Percentiles rank a stretch among this genome's conserved stretches.
phyloP scores from a whole-genome alignment of 805 yeast genomes.

The Schwanniomyces polymorphus region DNA sequence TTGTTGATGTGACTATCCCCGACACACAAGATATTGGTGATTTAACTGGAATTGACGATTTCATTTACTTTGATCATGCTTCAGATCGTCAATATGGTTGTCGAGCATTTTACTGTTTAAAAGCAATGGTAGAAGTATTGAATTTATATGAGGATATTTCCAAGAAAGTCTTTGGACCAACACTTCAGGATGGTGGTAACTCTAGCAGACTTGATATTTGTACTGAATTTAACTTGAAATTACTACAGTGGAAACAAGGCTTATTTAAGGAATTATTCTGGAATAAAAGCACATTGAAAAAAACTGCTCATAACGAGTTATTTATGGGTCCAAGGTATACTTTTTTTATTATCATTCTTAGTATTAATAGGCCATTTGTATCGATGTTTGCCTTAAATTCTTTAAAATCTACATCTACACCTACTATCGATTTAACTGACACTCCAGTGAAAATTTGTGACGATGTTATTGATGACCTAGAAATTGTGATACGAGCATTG shows the following conservation, averaged over 20 bases:
- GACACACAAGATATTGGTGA: constrained; percentile 10
- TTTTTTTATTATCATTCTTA: constrained; percentile 7
- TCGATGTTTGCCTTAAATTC: not conserved
- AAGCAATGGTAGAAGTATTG: constrained; percentile 6
- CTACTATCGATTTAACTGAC: constrained; percentile 2
- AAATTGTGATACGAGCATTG: constrained; percentile 6
- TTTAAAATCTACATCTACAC: constrained; percentile 4
- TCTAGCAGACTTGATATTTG: constrained; percentile 4
- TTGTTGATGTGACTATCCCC: constrained; percentile 9
- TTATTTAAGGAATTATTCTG: constrained; percentile 6
- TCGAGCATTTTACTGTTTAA: constrained; percentile 7
- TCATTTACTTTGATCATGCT: constrained; percentile 6
- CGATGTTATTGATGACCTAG: constrained; percentile 9
- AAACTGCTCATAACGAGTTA: constrained; percentile 8
- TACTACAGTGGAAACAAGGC: constrained; percentile 6
- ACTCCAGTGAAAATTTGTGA: constrained; percentile 8
- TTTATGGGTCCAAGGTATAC: constrained; percentile 8
- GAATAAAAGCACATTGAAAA: constrained; percentile 7
- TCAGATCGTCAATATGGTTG: constrained; percentile 6
- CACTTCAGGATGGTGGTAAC: not conserved
- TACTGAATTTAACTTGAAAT: constrained; percentile 4
- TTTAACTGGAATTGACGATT: constrained; percentile 10
- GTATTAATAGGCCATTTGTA: constrained; percentile 9
- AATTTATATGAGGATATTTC: constrained; percentile 7
- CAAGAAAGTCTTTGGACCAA: constrained; percentile 6